Evolutionary conservation across 306 rosid species (phyloP).

Genomic region (Glycyrrhiza uralensis): DNA sequence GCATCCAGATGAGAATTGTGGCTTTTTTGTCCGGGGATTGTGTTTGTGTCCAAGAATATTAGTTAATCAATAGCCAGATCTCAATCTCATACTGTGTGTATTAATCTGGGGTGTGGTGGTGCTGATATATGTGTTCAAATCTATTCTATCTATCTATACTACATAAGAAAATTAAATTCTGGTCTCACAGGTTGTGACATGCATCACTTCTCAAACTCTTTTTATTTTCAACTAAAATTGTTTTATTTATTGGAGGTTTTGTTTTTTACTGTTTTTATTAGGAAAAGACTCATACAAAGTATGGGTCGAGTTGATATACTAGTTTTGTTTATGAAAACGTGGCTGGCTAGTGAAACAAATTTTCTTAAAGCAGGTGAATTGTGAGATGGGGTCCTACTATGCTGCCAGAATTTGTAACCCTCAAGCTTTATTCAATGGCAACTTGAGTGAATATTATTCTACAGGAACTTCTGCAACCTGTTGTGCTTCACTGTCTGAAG

Average conservation of each 20-base stretch:
- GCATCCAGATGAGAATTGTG: neutral
- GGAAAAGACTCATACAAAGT: too few species aligned
- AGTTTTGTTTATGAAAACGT: neutral
- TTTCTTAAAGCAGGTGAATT: slow-evolving; percentile 40
- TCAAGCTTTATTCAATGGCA: slow-evolving; percentile 25
- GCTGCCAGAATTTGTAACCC: slow-evolving; percentile 21
- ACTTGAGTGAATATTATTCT: slow-evolving; percentile 26
- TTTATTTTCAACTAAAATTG: too few species aligned
- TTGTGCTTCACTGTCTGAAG: slow-evolving; percentile 47
- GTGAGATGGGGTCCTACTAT: slow-evolving; percentile 29
- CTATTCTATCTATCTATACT: too few species aligned
- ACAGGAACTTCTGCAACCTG: slow-evolving; percentile 46
- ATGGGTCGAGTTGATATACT: too few species aligned
- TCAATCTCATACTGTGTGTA: neutral
- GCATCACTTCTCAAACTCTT: too few species aligned
- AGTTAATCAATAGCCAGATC: neutral
- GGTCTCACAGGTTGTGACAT: too few species aligned
- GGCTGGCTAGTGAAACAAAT: neutral
- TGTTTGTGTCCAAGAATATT: slow-evolving; percentile 4
- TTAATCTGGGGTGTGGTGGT: neutral
- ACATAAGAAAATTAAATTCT: too few species aligned
- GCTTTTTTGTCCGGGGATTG: neutral
- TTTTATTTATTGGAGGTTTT: too few species aligned
- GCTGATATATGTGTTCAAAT: neutral
- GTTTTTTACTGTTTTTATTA: too few species aligned